Conservation (phyloP, 306 rosid genomes). For the Prunus persica region Prunus_persica_NCBIv2 NC_034016.1:2173001-2173500, state of each 20-base stretch:
- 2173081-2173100: constrained; percentile 2
- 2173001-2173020: not conserved
- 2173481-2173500: constrained; percentile 9
- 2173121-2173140: fast-evolving
- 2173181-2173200: not conserved
- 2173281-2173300: constrained; percentile 7
- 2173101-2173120: no score
- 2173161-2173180: not conserved
- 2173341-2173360: not conserved
- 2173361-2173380: constrained; percentile 8
- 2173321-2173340: not conserved
- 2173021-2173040: not conserved
- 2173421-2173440: not conserved
- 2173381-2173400: constrained; percentile 16
- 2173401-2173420: not conserved
- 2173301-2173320: constrained; percentile 5
- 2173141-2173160: no score
- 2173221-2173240: not conserved
- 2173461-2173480: not conserved
- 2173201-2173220: not conserved
- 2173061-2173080: not conserved
- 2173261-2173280: constrained; percentile 11
- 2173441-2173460: constrained; percentile 8
- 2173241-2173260: constrained; percentile 11
- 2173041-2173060: not conserved